Evolutionary conservation across 2,329 filamentous ascomycete genomes (phyloP).

Genomic region (Hymenoscyphus scutula): DNA sequence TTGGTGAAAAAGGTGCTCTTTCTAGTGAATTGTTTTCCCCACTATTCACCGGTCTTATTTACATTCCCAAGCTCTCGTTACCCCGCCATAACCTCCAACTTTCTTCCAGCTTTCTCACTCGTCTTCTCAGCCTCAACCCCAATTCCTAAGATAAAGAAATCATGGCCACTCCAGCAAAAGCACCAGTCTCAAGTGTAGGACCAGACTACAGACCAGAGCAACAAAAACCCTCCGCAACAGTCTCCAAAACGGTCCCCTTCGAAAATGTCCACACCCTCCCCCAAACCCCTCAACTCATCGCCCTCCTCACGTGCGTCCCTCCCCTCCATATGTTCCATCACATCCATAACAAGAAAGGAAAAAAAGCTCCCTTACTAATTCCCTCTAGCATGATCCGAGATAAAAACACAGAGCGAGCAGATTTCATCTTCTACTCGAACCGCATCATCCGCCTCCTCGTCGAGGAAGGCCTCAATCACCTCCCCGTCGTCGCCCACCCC

Average conservation of each 20-base stretch:
- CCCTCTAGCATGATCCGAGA: slow-evolving; percentile 86
- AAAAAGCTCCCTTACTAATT: too few relatives aligned
- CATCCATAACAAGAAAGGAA: too few relatives aligned
- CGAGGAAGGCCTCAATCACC: slow-evolving; percentile 94
- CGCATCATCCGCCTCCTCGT: slow-evolving; percentile 94
- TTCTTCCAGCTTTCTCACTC: background rate
- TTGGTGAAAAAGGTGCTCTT: background rate
- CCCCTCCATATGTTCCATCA: too few relatives aligned
- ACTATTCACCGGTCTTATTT: background rate
- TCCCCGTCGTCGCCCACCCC: slow-evolving; percentile 83
- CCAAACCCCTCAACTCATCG: slow-evolving; percentile 95
- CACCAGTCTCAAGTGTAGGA: slow-evolving; percentile 51
- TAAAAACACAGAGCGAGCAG: slow-evolving; percentile 81
- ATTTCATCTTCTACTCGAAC: slow-evolving; percentile 99
- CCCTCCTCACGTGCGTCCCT: slow-evolving; percentile 83
- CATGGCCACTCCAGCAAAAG: slow-evolving; percentile 31
- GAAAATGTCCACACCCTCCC: slow-evolving; percentile 87
- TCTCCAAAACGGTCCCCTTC: slow-evolving; percentile 77
- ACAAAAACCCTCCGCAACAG: slow-evolving; percentile 82
- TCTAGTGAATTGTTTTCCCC: slow-evolving; percentile 1
- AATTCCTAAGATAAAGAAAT: background rate
- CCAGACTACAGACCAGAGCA: slow-evolving; percentile 73
- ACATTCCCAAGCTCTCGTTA: background rate
- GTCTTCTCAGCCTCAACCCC: background rate
- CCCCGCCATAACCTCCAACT: background rate